A percentile compares a stretch with the other conserved stretches of the same genome.
These are phyloP conservation scores for Blastocystis sp. DNA, from an alignment of 352 stramenopile genomes.

Conservation along the genomic window DNA sequence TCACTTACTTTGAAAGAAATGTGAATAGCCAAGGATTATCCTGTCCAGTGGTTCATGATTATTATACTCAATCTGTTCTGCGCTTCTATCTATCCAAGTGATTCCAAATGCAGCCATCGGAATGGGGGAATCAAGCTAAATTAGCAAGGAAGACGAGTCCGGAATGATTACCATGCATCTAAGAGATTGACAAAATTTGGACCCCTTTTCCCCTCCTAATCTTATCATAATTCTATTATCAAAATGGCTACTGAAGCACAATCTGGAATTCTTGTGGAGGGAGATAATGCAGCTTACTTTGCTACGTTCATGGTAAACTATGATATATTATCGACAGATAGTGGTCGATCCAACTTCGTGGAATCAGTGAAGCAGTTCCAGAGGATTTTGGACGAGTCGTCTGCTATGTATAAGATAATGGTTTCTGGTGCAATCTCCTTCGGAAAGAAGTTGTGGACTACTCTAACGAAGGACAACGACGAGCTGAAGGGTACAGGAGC, in stretches of 20 bases:
- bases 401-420: background rate
- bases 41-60: background rate
- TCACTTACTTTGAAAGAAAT: background rate
- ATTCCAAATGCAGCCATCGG: background rate
- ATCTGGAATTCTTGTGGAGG: conserved; percentile 43
- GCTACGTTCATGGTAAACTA: conserved; percentile 56
- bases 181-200: background rate
- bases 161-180: too few relatives aligned
- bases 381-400: background rate
- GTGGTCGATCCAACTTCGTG: background rate
- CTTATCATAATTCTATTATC: background rate
- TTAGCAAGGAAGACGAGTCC: too few relatives aligned
- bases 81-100: background rate
- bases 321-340: background rate
- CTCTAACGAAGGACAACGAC: background rate
- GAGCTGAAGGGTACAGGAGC: background rate
- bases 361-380: conserved; percentile 29
- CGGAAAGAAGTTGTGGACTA: conserved; percentile 56
- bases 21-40: background rate
- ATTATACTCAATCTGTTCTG: background rate
- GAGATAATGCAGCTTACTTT: conserved; percentile 34
- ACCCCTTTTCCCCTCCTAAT: background rate
- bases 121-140: background rate
- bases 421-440: conserved; percentile 50
- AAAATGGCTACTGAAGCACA: background rate